A percentile compares a stretch with the other conserved stretches of the same genome.
Conservation (phyloP, 352 stramenopile genomes). For the Globisporangium yorkense region DNA sequence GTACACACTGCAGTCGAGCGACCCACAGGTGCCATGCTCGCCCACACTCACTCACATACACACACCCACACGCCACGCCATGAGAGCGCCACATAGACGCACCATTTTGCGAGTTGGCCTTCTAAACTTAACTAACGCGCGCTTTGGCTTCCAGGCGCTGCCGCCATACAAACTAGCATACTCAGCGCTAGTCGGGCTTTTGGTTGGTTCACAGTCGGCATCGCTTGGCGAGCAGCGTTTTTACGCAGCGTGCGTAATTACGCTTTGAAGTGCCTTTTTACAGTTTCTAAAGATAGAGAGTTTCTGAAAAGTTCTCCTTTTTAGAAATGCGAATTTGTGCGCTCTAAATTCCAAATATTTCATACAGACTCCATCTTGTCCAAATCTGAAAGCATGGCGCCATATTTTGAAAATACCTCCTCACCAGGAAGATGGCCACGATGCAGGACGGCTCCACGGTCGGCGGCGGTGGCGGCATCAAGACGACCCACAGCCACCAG, state of each 20-base stretch:
- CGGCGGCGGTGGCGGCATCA: conserved; percentile 5
- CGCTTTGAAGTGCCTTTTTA: background rate
- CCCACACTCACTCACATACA: too few relatives aligned
- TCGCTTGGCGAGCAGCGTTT: background rate
- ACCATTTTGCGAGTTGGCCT: conserved; percentile 86
- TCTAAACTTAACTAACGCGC: conserved; percentile 84
- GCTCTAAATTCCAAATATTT: too few relatives aligned
- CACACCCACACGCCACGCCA: background rate
- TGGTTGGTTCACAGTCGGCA: conserved; percentile 3
- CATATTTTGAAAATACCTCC: too few relatives aligned
- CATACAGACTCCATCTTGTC: too few relatives aligned
- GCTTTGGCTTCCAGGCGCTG: background rate
- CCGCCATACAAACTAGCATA: background rate
- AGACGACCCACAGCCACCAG: conserved; percentile 29
- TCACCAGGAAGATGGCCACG: too few relatives aligned
- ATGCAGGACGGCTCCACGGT: too few relatives aligned
- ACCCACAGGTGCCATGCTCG: too few relatives aligned
- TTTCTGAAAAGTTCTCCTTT: too few relatives aligned
- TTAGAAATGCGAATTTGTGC: too few relatives aligned
- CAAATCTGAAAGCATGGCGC: too few relatives aligned
- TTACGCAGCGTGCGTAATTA: background rate
- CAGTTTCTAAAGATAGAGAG: background rate
- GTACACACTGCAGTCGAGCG: too few relatives aligned
- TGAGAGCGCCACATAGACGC: conserved; percentile 10
- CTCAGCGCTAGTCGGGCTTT: background rate